These are phyloP conservation scores for Quercus lobata DNA, from an alignment of 331 rosid species.

Conservation along the genomic window DNA sequence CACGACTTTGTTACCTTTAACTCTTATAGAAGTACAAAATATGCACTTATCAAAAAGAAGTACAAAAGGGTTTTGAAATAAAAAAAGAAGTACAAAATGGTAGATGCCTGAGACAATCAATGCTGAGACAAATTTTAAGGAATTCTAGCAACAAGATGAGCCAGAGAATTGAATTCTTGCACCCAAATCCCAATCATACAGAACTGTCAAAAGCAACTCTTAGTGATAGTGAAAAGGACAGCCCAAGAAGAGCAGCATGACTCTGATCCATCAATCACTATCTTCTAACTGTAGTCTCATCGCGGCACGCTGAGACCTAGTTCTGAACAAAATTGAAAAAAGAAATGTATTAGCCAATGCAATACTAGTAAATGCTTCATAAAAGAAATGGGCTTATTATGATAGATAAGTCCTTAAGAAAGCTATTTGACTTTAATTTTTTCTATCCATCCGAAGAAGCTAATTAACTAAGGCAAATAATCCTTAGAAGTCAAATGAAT, in stretches of 20 bases:
- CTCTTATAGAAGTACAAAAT: neutral
- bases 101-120: neutral
- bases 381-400: neutral
- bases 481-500: neutral
- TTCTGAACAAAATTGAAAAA: constrained; percentile 43
- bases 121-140: constrained; percentile 7
- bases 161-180: constrained; percentile 32
- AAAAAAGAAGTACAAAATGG: neutral
- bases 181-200: constrained; percentile 11
- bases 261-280: constrained; percentile 23
- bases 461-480: neutral
- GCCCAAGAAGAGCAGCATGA: constrained; percentile 11
- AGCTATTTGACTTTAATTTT: neutral
- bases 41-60: neutral
- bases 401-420: neutral
- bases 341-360: neutral
- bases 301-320: constrained; percentile 79
- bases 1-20: neutral
- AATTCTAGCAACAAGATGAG: constrained; percentile 23
- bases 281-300: constrained; percentile 32
- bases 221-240: constrained; percentile 19
- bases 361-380: neutral
- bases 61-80: neutral
- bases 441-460: neutral
- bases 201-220: constrained; percentile 18